Evolutionary conservation across 148 eudicot genomes (phyloP).

Genomic region (Linanthus parryae): DNA sequence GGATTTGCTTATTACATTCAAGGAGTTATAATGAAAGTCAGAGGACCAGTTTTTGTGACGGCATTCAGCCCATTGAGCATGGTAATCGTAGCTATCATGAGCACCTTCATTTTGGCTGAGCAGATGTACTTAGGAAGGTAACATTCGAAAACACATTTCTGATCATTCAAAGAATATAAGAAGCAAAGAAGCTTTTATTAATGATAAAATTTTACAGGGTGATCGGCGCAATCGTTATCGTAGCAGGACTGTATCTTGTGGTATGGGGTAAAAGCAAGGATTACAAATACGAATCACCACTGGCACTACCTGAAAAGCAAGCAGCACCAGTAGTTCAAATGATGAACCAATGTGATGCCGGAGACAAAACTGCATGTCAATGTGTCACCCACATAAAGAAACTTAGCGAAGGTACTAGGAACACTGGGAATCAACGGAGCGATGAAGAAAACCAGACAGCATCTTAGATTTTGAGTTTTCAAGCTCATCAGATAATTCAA

Average conservation of each 20-base stretch:
- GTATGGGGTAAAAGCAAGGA: constrained; percentile 74
- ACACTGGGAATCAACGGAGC: background rate
- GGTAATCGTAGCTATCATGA: constrained; percentile 74
- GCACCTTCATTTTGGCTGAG: constrained; percentile 67
- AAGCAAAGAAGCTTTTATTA: constrained; percentile 3
- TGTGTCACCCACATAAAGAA: constrained; percentile 15
- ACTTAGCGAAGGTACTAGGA: constrained; percentile 6
- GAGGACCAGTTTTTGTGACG: constrained; percentile 94
- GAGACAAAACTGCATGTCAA: constrained; percentile 8
- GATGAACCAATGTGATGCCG: constrained; percentile 5
- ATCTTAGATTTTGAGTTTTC: too few species aligned
- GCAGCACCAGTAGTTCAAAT: constrained; percentile 19
- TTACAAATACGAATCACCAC: constrained; percentile 18
- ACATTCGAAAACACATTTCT: background rate
- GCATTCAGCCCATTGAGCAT: constrained; percentile 86
- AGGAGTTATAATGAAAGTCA: constrained; percentile 77
- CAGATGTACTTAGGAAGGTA: constrained; percentile 88
- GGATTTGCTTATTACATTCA: constrained; percentile 80
- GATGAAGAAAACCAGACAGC: constrained; percentile 9
- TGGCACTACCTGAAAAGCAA: constrained; percentile 20
- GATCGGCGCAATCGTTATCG: constrained; percentile 50
- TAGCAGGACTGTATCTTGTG: constrained; percentile 55
- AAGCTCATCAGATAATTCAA: too few species aligned
- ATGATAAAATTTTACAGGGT: constrained; percentile 32
- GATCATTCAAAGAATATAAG: background rate